Percentiles rank a stretch among this genome's conserved stretches.
Evolutionary conservation across 2,329 filamentous ascomycete genomes (phyloP).

Genomic region (Graphilbum ipis-grandicollis): DNA sequence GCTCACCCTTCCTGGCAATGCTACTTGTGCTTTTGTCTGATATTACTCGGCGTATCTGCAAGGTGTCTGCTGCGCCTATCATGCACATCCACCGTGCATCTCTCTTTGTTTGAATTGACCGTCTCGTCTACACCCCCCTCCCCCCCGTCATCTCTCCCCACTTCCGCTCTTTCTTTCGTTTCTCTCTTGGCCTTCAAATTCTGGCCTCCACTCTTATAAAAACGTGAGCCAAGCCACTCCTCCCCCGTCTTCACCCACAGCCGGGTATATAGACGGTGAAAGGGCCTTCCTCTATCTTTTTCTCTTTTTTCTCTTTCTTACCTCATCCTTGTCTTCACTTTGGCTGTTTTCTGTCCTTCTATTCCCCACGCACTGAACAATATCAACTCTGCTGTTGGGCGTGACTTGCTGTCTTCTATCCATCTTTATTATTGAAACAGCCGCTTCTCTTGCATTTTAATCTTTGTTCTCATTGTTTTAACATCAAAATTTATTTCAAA

Average conservation of each 20-base stretch:
- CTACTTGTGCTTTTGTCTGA: neutral
- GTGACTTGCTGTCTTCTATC: too few relatives aligned
- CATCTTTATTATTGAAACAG: too few relatives aligned
- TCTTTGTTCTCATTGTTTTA: too few relatives aligned
- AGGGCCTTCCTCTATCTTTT: neutral
- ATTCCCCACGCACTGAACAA: too few relatives aligned
- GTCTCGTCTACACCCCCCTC: neutral
- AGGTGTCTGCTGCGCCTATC: too few relatives aligned
- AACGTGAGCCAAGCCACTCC: neutral
- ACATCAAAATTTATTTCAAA: too few relatives aligned
- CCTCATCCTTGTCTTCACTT: neutral
- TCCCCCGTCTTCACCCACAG: neutral
- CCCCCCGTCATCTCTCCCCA: neutral
- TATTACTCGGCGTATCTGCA: too few relatives aligned
- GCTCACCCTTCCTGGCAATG: neutral
- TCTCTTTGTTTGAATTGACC: neutral
- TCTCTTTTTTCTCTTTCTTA: neutral
- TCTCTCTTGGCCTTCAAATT: neutral
- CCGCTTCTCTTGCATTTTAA: too few relatives aligned
- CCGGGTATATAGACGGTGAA: neutral
- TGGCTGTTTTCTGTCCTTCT: too few relatives aligned
- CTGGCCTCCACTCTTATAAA: neutral
- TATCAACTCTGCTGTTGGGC: too few relatives aligned
- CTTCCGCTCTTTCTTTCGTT: neutral
- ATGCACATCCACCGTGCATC: neutral